phyloP scores from a whole-genome alignment of 768 basidiomycete species.

The Hericium alpestre region DNA sequence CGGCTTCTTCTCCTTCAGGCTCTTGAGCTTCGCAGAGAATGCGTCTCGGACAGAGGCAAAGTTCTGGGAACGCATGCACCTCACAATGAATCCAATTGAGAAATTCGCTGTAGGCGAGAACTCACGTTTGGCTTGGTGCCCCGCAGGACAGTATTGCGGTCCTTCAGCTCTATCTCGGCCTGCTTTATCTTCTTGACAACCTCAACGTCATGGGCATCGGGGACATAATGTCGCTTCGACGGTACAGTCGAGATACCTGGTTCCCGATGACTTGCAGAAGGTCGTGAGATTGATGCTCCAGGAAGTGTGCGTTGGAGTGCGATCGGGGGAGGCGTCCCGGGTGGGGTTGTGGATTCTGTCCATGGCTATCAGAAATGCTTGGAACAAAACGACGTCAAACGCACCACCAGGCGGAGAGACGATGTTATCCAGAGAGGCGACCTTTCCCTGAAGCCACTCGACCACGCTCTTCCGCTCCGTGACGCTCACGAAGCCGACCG shows the following conservation, averaged over 20 bases:
- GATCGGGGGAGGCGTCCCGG: constrained; percentile 36
- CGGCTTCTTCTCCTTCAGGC: constrained; percentile 55
- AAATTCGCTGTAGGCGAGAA: not conserved
- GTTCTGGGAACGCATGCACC: constrained; percentile 41
- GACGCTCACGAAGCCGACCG: constrained; percentile 70
- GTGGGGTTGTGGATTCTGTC: constrained; percentile 48
- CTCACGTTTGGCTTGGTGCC: constrained; percentile 78
- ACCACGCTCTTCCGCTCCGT: constrained; percentile 80
- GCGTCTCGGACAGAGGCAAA: constrained; percentile 59
- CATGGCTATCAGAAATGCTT: not conserved
- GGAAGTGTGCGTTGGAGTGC: constrained; percentile 1
- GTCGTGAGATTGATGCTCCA: constrained; percentile 7
- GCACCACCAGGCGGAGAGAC: constrained; percentile 19
- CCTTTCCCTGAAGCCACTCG: constrained; percentile 71
- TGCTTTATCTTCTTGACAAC: constrained; percentile 76
- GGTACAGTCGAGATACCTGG: constrained; percentile 30
- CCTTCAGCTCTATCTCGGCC: constrained; percentile 70
- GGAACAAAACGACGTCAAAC: constrained; percentile 27
- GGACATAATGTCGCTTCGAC: constrained; percentile 66
- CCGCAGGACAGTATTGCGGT: constrained; percentile 74
- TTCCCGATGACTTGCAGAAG: constrained; percentile 9
- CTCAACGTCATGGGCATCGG: constrained; percentile 69
- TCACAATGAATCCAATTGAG: not conserved
- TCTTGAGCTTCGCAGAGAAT: constrained; percentile 72
- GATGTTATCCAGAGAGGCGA: constrained; percentile 38